Base-by-base conservation (phyloP, 352 stramenopile species). In the Globisporangium uncinulatum region DNA sequence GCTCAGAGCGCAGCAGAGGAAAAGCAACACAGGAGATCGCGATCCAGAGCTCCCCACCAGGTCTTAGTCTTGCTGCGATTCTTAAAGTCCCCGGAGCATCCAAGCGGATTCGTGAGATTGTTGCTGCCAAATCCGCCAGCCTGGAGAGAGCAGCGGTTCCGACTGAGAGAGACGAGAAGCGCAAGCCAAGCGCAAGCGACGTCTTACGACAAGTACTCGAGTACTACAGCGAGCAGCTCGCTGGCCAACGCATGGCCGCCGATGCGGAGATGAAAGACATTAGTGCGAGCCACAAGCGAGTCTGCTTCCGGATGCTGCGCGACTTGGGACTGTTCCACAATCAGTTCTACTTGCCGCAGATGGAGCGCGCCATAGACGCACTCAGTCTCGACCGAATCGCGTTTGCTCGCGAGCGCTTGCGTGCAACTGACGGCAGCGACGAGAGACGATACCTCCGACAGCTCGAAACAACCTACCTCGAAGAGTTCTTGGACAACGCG, bases 261-360 rank as follows among this genome's bases (percentile, higher is more conserved):
- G 37, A 43, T 17, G 6, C 7, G 37, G 49, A n/a, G 4, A n/a
- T 6, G 17, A 31, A n/a, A 19, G 34, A 54, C 56, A 29, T 37
- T 42, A 51, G 36, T 14, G 43, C 54, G 19, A 43, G 42, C 34
- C 56, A 51, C 39, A 51, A 55, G 9, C 54, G 42, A 10, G 54
- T 36, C 24, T 81, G 56, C 57, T 87, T 73, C 59, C 52, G 51
- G 31, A 69, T 87, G 61, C 49, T 74, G 46, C 71, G 76, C 2
- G 79, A 85, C 57, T 66, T 89, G 36, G 62, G 61, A 14, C 42
- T 89, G 21, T 73, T 89, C 48, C 62, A 71, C 50, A 86, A 85
- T 45, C 71, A 73, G 15, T 79, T 76, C 48, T 89, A 79, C 55
- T 57, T 86, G 17, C 57, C 54, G 3, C 73, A 79, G 21, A 57